Conservation (phyloP, 305 asterid species). For the Petunia hybrid region DNA sequence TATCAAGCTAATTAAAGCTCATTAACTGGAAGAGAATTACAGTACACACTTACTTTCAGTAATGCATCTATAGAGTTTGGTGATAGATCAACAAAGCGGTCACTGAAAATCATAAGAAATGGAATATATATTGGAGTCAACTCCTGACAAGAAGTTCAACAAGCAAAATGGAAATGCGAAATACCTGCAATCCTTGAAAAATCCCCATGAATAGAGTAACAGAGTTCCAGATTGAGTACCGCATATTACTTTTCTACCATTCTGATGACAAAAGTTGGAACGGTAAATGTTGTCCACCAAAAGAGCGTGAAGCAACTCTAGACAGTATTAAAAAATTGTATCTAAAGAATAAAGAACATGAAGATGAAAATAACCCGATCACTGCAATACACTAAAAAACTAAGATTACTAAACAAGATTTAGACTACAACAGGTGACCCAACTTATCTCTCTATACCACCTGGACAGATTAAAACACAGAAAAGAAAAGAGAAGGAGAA, state of each 20-base stretch:
- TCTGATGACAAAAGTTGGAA: slow-evolving; percentile 49
- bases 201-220: slow-evolving; percentile 94
- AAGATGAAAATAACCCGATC: slow-evolving; percentile 6
- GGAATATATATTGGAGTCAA: slow-evolving; percentile 35
- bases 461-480: too few relatives aligned
- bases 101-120: slow-evolving; percentile 56
- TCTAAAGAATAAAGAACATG: background rate
- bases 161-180: background rate
- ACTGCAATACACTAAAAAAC: background rate
- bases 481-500: too few relatives aligned
- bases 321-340: background rate
- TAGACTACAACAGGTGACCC: too few relatives aligned
- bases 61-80: slow-evolving; percentile 85
- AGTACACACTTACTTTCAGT: slow-evolving; percentile 64
- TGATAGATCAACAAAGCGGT: slow-evolving; percentile 82
- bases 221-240: slow-evolving; percentile 83
- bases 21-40: background rate
- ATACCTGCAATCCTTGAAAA: slow-evolving; percentile 97
- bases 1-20: background rate
- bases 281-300: background rate
- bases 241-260: slow-evolving; percentile 88
- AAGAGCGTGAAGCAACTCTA: slow-evolving; percentile 1
- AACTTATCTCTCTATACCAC: too few relatives aligned
- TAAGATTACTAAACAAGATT: background rate
- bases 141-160: slow-evolving; percentile 33